Evolutionary conservation across 2,329 filamentous ascomycete genomes (phyloP), one percentile per base, ranked within the genome.

Genomic region (Conoideocrella luteorostrata): DNA sequence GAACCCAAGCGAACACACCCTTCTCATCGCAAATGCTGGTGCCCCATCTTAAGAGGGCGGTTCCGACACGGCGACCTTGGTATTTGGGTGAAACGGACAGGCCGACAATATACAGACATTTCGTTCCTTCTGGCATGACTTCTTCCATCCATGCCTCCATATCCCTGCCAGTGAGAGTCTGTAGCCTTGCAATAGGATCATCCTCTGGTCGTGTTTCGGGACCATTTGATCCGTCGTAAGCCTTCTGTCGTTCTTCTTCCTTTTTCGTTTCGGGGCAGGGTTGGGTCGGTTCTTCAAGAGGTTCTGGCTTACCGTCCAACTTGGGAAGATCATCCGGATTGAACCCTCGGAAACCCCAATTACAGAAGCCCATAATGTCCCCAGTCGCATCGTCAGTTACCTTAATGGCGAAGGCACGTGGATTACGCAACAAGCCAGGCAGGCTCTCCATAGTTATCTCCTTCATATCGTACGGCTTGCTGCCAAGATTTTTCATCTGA

Each of bases 281-380:
- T 26, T 24, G 11, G 34, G 9, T 20, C 12, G 26, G 21, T 30
- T 35, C 23, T 6, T 29, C 28, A n/a, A 22, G 28, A 12, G 48
- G 48, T 15, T 44, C 26, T 12, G 30, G 38, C 39, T 50, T 50
- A 44, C 52, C 46, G 13, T 47, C 41, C 21, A 52, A 11, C 17
- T 36, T 26, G 13, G 56, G 55, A 24, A 53, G 41, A n/a, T 55
- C 50, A 5, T 54, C 48, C 2, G 55, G 47, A 1, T 47, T 44
- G 29, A 64, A 58, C 2, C 61, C 61, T 4, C 56, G 53, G 12
- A 60, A 55, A 1, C 52, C 60, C 62, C 62, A 67, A 17, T 52
- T 56, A 26, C 54, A 52, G 35, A 52, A 57, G 0, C 63, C 64
- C 21, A 61, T 50, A 17, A 59, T 52, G 3, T 51, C 44, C 2